Percentiles rank a stretch among this genome's conserved stretches.
phyloP scores from a whole-genome alignment of 495 filamentous ascomycete genomes.

The Glutinoglossum americanum region DNA sequence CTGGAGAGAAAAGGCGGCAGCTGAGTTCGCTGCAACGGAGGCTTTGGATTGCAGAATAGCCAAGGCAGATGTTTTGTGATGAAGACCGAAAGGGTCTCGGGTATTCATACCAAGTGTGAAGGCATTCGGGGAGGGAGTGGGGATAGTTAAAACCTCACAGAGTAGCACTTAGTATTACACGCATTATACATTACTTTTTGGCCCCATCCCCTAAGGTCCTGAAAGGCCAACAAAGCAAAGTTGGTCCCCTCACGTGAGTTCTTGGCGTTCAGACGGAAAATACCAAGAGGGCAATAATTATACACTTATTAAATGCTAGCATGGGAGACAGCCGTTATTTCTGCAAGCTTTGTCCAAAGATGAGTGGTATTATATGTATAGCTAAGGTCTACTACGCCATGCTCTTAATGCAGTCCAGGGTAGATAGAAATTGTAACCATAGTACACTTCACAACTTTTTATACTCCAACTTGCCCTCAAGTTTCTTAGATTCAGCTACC shows the following conservation, averaged over 20 bases:
- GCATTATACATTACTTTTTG: neutral
- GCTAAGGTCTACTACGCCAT: neutral
- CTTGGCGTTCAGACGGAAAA: too few species aligned
- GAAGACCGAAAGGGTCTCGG: conserved; percentile 4
- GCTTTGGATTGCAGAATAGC: neutral
- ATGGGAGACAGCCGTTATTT: neutral
- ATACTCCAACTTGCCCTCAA: conserved; percentile 95
- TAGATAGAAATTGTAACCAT: neutral
- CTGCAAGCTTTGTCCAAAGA: neutral
- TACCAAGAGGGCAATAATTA: too few species aligned
- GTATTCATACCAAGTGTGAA: conserved; percentile 2
- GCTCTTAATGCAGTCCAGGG: neutral
- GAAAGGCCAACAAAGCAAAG: neutral
- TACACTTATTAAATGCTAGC: too few species aligned
- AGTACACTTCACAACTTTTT: conserved; percentile 53
- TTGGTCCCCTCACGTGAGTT: neutral
- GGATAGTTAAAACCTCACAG: too few species aligned
- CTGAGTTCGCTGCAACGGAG: neutral
- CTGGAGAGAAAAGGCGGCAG: neutral
- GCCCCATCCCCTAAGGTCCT: neutral
- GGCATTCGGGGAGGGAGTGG: neutral
- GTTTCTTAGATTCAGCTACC: conserved; percentile 90
- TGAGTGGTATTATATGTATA: neutral
- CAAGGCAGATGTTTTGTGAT: neutral
- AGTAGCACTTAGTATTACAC: too few species aligned